phyloP scores from a whole-genome alignment of 768 basidiomycete species.

The Fistulinella prunicolor region DNA sequence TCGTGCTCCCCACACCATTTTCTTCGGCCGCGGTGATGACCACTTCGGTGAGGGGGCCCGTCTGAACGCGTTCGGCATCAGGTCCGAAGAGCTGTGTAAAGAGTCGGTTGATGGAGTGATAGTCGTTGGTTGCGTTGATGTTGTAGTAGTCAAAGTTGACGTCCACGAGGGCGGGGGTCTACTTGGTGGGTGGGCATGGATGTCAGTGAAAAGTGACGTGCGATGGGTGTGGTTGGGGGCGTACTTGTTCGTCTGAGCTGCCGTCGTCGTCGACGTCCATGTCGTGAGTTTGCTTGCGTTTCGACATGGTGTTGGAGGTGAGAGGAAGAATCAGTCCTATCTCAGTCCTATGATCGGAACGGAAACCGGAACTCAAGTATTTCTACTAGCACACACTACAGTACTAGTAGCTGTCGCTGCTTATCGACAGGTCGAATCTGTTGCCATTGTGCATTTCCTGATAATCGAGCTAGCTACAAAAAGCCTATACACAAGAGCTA shows the following conservation, averaged over 20 bases:
- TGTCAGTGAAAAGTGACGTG: not conserved
- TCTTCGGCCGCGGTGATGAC: slow-evolving; percentile 72
- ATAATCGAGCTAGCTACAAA: too few relatives aligned
- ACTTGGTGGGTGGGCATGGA: slow-evolving; percentile 6
- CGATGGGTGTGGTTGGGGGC: slow-evolving; percentile 15
- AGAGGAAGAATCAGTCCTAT: too few relatives aligned
- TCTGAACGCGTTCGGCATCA: slow-evolving; percentile 70
- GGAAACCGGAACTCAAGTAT: too few relatives aligned
- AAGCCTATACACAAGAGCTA: too few relatives aligned
- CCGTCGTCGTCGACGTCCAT: slow-evolving; percentile 36
- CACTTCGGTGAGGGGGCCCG: slow-evolving; percentile 76
- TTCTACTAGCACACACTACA: too few relatives aligned
- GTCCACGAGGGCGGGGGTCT: slow-evolving; percentile 22
- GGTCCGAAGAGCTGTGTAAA: slow-evolving; percentile 62
- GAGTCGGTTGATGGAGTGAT: slow-evolving; percentile 78
- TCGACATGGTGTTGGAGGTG: slow-evolving; percentile 51
- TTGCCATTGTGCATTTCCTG: too few relatives aligned
- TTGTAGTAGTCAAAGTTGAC: slow-evolving; percentile 86
- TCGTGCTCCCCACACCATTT: slow-evolving; percentile 77
- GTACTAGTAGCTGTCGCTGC: too few relatives aligned
- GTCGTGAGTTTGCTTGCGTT: slow-evolving; percentile 46
- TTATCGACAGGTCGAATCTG: too few relatives aligned
- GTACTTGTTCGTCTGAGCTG: slow-evolving; percentile 39
- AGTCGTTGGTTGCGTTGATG: slow-evolving; percentile 78
- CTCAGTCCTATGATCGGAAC: too few relatives aligned